phyloP scores from a whole-genome alignment of 306 rosid genomes.

The Fagus sylvatica region DNA sequence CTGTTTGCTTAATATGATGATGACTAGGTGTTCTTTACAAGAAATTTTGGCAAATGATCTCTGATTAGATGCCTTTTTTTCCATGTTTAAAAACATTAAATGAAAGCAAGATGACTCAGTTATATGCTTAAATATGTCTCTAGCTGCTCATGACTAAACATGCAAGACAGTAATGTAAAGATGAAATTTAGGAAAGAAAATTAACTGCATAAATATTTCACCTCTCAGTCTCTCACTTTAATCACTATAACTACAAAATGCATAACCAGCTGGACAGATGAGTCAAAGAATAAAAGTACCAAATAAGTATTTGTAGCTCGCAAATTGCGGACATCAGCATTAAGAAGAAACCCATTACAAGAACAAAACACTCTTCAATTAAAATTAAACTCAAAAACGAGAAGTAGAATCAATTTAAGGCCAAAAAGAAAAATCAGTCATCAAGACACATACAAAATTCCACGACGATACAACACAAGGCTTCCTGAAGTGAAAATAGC shows the following conservation, averaged over 20 bases:
- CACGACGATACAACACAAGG: constrained; percentile 62
- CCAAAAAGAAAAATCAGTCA: constrained; percentile 20
- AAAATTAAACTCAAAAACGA: constrained; percentile 35
- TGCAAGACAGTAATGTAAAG: background rate
- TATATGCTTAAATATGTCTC: background rate
- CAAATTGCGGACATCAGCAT: background rate
- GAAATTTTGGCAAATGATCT: background rate
- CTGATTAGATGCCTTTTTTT: background rate
- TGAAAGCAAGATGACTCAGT: background rate
- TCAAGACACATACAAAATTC: constrained; percentile 73
- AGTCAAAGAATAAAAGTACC: constrained; percentile 13
- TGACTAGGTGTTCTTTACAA: background rate
- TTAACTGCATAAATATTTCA: constrained; percentile 1
- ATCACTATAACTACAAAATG: background rate
- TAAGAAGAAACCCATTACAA: constrained; percentile 29
- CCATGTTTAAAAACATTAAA: background rate
- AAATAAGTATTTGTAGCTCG: background rate
- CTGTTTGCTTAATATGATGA: background rate
- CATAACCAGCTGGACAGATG: constrained; percentile 1
- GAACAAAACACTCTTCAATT: constrained; percentile 29
- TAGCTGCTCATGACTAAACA: background rate
- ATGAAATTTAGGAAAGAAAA: background rate
- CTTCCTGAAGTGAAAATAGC: constrained; percentile 56
- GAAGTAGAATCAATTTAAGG: constrained; percentile 17
- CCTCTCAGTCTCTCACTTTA: background rate